Conservation (phyloP, 306 rosid species). For the Gynostemma pentaphyllum region DNA sequence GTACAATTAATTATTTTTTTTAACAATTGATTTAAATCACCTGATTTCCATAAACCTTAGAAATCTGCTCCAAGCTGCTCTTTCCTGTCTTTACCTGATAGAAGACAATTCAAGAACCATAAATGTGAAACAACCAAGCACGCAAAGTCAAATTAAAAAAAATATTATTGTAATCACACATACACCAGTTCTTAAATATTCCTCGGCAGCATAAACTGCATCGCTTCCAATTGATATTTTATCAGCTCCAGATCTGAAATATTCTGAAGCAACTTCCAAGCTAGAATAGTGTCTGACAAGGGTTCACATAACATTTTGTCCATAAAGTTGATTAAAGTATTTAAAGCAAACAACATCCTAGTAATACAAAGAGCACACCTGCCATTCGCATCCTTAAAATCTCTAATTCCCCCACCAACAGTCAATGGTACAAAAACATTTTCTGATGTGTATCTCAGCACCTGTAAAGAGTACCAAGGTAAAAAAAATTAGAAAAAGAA, state of each 20-base stretch:
- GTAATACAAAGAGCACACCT: conserved; percentile 38
- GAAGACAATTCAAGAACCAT: conserved; percentile 14
- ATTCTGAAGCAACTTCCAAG: conserved; percentile 96
- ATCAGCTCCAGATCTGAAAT: conserved; percentile 97
- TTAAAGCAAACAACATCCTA: background rate
- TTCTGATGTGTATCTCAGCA: conserved; percentile 73
- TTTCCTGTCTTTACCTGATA: conserved; percentile 70
- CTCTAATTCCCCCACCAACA: conserved; percentile 97
- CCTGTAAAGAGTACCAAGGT: conserved; percentile 34
- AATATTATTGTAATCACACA: conserved; percentile 12
- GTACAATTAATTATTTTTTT: too few relatives aligned
- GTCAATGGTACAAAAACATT: conserved; percentile 95
- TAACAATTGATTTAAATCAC: conserved; percentile 29
- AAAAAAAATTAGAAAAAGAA: background rate
- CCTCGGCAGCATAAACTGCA: conserved; percentile 95
- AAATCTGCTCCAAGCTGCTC: conserved; percentile 91
- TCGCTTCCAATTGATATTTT: conserved; percentile 97
- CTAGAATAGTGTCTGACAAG: conserved; percentile 75
- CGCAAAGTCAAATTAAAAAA: conserved; percentile 1
- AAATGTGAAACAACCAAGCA: conserved; percentile 15
- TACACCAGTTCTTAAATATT: conserved; percentile 80
- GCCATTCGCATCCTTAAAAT: conserved; percentile 80
- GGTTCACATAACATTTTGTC: background rate
- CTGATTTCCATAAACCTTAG: conserved; percentile 95
- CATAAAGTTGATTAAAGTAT: conserved; percentile 3